Percentiles rank a stretch among this genome's conserved stretches.
These are phyloP conservation scores for Cladophialophora chaetospira DNA, from an alignment of 2,329 filamentous ascomycete species.

Conservation along the genomic window DNA sequence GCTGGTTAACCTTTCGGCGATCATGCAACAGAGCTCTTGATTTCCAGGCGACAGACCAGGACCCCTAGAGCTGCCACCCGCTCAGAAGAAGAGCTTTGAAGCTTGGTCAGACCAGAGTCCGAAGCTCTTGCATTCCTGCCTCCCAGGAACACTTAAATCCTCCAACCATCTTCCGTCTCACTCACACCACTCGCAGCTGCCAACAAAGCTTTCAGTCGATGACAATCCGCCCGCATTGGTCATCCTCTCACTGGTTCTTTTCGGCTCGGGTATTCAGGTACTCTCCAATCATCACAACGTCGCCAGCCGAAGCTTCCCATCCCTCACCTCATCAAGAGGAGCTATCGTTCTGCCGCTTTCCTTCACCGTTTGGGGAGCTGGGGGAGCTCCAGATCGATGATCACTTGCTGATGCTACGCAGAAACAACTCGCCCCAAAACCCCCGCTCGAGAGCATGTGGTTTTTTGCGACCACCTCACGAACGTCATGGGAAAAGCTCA, in stretches of 20 bases:
- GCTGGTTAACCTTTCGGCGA: slow-evolving; percentile 6
- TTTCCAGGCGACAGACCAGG: background rate
- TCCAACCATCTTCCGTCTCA: slow-evolving; percentile 3
- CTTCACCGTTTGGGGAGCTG: slow-evolving; percentile 16
- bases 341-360: background rate
- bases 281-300: slow-evolving; percentile 18
- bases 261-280: slow-evolving; percentile 16
- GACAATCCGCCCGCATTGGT: slow-evolving; percentile 9
- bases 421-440: background rate
- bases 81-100: background rate
- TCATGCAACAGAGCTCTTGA: background rate
- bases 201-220: slow-evolving; percentile 21
- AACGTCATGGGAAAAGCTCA: too few relatives aligned
- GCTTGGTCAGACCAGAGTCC: background rate
- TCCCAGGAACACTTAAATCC: background rate
- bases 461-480: too few relatives aligned
- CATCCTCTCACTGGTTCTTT: slow-evolving; percentile 3
- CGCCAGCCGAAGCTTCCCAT: background rate
- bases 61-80: background rate
- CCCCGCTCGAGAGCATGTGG: slow-evolving; percentile 13
- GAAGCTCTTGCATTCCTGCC: background rate
- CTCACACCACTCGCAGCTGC: slow-evolving; percentile 4
- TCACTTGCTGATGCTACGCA: slow-evolving; percentile 1
- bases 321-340: slow-evolving; percentile 1
- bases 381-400: slow-evolving; percentile 4